These are phyloP conservation scores for Moesziomyces aphidis DNA, from an alignment of 1,284 basidiomycete genomes.

Conservation along the genomic window DNA sequence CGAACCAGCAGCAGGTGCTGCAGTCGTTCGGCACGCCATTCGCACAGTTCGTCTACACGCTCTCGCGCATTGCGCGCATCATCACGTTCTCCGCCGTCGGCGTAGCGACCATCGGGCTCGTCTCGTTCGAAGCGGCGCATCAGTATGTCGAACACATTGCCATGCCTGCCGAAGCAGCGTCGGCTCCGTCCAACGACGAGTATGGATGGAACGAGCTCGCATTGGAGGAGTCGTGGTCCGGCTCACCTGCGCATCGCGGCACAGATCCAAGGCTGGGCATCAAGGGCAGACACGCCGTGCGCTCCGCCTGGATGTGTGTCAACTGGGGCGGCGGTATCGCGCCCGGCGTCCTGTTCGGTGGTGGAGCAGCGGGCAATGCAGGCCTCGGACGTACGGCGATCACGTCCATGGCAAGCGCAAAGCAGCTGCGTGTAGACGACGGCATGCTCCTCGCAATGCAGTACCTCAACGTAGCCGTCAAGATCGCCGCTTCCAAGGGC, in stretches of 20 bases:
- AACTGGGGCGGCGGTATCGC: constrained; percentile 63
- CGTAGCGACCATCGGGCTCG: constrained; percentile 39
- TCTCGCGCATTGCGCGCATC: constrained; percentile 64
- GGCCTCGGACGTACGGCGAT: constrained; percentile 36
- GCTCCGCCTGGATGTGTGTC: constrained; percentile 62
- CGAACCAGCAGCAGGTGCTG: constrained; percentile 49
- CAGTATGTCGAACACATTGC: constrained; percentile 63
- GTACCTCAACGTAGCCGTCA: constrained; percentile 51
- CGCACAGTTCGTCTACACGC: constrained; percentile 54
- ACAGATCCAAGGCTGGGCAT: constrained; percentile 60
- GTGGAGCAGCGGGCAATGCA: constrained; percentile 18
- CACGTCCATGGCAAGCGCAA: constrained; percentile 28
- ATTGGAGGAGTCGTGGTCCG: constrained; percentile 51
- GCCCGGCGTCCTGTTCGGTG: constrained; percentile 53
- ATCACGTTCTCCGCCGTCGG: constrained; percentile 53
- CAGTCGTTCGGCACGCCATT: constrained; percentile 57
- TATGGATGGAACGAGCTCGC: constrained; percentile 44
- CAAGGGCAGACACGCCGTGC: constrained; percentile 60
- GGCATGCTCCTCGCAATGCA: constrained; percentile 53
- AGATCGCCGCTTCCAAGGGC: constrained; percentile 46
- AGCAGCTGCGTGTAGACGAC: constrained; percentile 32
- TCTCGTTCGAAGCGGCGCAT: constrained; percentile 59
- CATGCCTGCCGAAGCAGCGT: constrained; percentile 37
- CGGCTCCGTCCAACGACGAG: constrained; percentile 20
- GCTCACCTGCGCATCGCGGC: constrained; percentile 15